A percentile compares a stretch with the other conserved stretches of the same genome.
These are phyloP conservation scores for Ogataea ramenticola DNA, from an alignment of 805 yeast species.

Conservation along the genomic window DNA sequence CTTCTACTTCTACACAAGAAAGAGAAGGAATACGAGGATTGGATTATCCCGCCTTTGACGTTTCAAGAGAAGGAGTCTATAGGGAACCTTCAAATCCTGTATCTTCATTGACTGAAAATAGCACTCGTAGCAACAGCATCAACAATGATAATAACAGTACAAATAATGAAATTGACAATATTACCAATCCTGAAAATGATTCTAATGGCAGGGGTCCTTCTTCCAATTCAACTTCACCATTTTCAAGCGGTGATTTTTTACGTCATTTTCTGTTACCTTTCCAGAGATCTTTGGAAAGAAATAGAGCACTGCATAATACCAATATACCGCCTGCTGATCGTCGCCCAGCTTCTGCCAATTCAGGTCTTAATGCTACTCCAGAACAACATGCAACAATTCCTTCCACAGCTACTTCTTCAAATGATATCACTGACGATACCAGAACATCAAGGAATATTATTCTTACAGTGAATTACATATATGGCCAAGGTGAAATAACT, in stretches of 20 bases:
- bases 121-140: background rate
- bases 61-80: conserved; percentile 24
- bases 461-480: conserved; percentile 33
- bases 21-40: conserved; percentile 22
- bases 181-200: background rate
- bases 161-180: background rate
- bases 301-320: background rate
- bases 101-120: background rate
- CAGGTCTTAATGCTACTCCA: no score
- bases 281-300: background rate
- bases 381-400: no score
- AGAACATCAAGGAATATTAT: conserved; percentile 30
- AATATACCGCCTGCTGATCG: no score
- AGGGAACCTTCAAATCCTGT: conserved; percentile 12
- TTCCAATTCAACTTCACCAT: background rate
- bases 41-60: conserved; percentile 31
- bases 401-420: background rate
- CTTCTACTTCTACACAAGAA: background rate
- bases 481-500: conserved; percentile 14
- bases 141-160: no score
- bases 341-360: no score
- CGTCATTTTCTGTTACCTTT: background rate
- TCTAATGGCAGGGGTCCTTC: background rate
- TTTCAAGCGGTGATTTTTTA: background rate
- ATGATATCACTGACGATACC: background rate